Percentiles rank a stretch among this genome's conserved stretches.
Conservation (phyloP, 2,329 filamentous ascomycete genomes). For the Aspergillus phoenicis region DNA sequence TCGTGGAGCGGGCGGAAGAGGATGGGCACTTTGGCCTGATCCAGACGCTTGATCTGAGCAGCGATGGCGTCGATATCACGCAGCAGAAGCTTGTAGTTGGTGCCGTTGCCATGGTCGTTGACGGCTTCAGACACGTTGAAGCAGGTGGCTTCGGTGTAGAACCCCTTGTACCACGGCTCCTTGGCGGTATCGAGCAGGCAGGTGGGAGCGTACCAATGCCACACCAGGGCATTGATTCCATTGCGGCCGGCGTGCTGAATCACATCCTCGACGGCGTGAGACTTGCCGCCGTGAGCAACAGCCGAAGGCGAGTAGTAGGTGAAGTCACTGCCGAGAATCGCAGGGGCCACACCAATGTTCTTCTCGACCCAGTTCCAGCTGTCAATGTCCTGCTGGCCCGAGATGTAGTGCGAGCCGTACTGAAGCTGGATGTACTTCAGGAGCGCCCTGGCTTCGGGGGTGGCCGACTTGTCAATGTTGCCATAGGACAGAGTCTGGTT, state of each 20-base stretch:
- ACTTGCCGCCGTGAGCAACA: slow-evolving; percentile 9
- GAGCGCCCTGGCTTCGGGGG: too few relatives aligned
- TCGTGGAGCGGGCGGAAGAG: background rate
- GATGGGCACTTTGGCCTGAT: background rate
- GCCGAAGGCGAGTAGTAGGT: slow-evolving; percentile 1
- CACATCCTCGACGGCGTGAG: slow-evolving; percentile 12
- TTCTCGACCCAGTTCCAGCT: background rate
- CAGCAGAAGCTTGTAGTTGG: slow-evolving; percentile 14
- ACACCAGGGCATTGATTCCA: slow-evolving; percentile 15
- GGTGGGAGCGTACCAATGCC: slow-evolving; percentile 15
- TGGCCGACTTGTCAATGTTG: too few relatives aligned
- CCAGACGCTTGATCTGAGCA: slow-evolving; percentile 7
- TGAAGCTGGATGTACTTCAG: too few relatives aligned
- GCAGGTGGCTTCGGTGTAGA: slow-evolving; percentile 15
- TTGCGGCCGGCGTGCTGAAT: slow-evolving; percentile 7
- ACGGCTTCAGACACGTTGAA: slow-evolving; percentile 10
- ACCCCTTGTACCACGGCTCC: slow-evolving; percentile 13
- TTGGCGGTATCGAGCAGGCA: slow-evolving; percentile 3
- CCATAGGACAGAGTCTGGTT: too few relatives aligned
- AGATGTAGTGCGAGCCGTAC: too few relatives aligned
- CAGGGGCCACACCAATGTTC: slow-evolving; percentile 3
- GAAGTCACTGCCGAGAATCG: slow-evolving; percentile 10
- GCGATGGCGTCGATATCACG: slow-evolving; percentile 12
- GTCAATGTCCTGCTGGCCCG: too few relatives aligned
- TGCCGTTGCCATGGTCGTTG: slow-evolving; percentile 2